Evolutionary conservation across 768 basidiomycete species (phyloP).

Genomic region (Rhizopogon vinicolor): DNA sequence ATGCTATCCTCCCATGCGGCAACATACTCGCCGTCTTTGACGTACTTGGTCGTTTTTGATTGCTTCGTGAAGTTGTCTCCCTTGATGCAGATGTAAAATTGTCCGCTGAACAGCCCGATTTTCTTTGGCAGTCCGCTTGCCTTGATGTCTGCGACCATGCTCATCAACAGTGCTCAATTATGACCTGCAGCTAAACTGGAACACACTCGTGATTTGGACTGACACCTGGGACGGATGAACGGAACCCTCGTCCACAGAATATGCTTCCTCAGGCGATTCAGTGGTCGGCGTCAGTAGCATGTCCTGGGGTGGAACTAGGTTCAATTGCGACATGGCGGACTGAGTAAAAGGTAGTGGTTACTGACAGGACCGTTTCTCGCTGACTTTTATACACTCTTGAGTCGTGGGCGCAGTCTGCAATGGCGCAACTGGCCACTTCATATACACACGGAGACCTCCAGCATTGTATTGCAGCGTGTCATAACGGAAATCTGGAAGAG

Average conservation of each 20-base stretch:
- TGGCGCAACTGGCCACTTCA: neutral
- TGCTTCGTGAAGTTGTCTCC: slow-evolving; percentile 21
- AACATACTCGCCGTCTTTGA: slow-evolving; percentile 19
- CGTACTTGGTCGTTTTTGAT: slow-evolving; percentile 23
- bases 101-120: slow-evolving; percentile 23
- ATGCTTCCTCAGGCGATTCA: neutral
- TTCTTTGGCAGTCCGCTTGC: slow-evolving; percentile 29
- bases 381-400: neutral
- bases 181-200: neutral
- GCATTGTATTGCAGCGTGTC: neutral
- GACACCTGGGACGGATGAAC: slow-evolving; percentile 8
- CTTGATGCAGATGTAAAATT: slow-evolving; percentile 25
- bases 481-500: neutral
- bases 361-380: neutral
- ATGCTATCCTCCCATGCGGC: slow-evolving; percentile 23
- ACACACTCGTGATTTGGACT: slow-evolving; percentile 24
- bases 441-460: neutral
- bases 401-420: neutral
- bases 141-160: slow-evolving; percentile 21
- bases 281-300: neutral
- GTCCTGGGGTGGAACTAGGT: neutral
- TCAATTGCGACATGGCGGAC: neutral
- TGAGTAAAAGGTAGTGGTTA: neutral
- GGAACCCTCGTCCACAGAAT: neutral
- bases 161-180: neutral